Percentiles rank a stretch among this genome's conserved stretches.
These are phyloP conservation scores for Cadophora luteo-olivacea DNA, from an alignment of 2,329 filamentous ascomycete species.

Conservation along the genomic window DNA sequence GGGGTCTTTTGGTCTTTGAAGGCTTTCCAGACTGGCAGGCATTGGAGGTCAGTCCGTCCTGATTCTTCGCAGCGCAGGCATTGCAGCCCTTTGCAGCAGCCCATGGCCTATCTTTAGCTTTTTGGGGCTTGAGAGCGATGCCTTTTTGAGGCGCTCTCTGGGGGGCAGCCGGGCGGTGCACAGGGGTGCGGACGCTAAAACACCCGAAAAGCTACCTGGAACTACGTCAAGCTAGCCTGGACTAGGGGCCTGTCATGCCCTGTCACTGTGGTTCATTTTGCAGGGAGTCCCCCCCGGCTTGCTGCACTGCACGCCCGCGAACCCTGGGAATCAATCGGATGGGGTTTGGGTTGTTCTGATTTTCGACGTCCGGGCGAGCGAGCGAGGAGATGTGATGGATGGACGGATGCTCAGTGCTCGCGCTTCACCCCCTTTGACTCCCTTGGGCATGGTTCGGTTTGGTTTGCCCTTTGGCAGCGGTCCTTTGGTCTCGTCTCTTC, in stretches of 20 bases:
- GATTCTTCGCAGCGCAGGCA: neutral
- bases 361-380: conserved; percentile 7
- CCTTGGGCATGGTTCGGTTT: neutral
- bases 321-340: conserved; percentile 9
- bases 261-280: neutral
- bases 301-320: conserved; percentile 10
- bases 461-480: neutral
- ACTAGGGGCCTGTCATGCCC: conserved; percentile 14
- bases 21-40: neutral
- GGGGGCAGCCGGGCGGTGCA: neutral
- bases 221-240: neutral
- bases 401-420: neutral
- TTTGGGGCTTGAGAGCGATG: conserved; percentile 14
- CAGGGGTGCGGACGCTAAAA: conserved; percentile 14
- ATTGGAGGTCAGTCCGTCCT: neutral
- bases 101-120: conserved; percentile 9
- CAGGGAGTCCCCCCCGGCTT: conserved; percentile 2
- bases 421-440: conserved; percentile 10
- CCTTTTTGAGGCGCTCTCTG: neutral
- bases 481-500: neutral
- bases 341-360: conserved; percentile 3
- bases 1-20: neutral
- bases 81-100: neutral
- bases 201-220: conserved; percentile 14
- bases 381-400: neutral